phyloP scores from a whole-genome alignment of 805 yeast genomes.

The Lachancea mirantina region DNA sequence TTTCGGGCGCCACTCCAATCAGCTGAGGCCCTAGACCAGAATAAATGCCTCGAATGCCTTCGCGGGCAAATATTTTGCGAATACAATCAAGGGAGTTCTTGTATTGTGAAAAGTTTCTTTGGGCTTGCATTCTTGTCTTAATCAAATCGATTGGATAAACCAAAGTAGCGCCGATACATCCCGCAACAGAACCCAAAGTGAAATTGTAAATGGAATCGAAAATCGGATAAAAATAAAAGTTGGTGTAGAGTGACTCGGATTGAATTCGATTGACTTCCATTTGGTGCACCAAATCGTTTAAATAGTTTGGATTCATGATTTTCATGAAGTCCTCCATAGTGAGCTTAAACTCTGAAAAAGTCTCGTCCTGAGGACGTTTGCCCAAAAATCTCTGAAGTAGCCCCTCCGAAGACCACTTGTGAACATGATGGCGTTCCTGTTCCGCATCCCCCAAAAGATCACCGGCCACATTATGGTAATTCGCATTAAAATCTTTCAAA shows the following conservation, averaged over 20 bases:
- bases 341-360: slow-evolving; percentile 21
- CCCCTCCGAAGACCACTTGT: slow-evolving; percentile 9
- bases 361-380: slow-evolving; percentile 10
- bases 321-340: slow-evolving; percentile 36
- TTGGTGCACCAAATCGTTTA: slow-evolving; percentile 30
- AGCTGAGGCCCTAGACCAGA: slow-evolving; percentile 92
- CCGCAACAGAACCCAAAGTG: slow-evolving; percentile 87
- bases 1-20: slow-evolving; percentile 97
- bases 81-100: slow-evolving; percentile 83
- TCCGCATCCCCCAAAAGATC: slow-evolving; percentile 18
- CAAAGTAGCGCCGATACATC: slow-evolving; percentile 96
- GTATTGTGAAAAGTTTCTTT: slow-evolving; percentile 63
- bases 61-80: slow-evolving; percentile 61
- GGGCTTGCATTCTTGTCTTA: slow-evolving; percentile 97
- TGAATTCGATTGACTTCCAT: slow-evolving; percentile 25
- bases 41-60: slow-evolving; percentile 81
- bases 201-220: slow-evolving; percentile 86
- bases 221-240: slow-evolving; percentile 47
- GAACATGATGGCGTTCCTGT: slow-evolving; percentile 3
- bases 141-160: slow-evolving; percentile 96
- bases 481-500: slow-evolving; percentile 22
- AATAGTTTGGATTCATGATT: slow-evolving; percentile 36
- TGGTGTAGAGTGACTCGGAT: slow-evolving; percentile 27
- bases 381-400: slow-evolving; percentile 16
- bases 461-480: slow-evolving; percentile 22